Percentiles rank a stretch among this genome's conserved stretches.
These are phyloP conservation scores for Spatholobus suberectus DNA, from an alignment of 306 rosid genomes.

Conservation along the genomic window DNA sequence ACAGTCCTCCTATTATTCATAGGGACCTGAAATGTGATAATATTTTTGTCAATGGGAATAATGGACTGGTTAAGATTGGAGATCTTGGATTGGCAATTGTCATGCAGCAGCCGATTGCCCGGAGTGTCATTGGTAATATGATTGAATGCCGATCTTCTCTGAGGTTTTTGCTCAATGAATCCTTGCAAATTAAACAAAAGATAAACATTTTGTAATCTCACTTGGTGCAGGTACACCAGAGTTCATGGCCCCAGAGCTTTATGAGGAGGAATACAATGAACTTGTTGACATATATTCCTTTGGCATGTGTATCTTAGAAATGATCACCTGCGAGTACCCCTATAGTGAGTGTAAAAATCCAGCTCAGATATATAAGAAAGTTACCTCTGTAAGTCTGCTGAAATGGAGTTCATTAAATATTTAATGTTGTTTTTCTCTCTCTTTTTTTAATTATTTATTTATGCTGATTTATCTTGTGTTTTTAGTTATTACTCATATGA, in stretches of 20 bases:
- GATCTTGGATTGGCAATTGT: slow-evolving; percentile 94
- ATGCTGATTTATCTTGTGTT: not conserved
- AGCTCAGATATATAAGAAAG: slow-evolving; percentile 91
- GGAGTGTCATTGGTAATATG: slow-evolving; percentile 77
- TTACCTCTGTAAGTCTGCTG: slow-evolving; percentile 76
- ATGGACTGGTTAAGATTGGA: slow-evolving; percentile 86
- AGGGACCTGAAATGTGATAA: slow-evolving; percentile 97
- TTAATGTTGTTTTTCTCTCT: not conserved
- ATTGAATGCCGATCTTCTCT: not conserved
- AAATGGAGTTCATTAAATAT: not conserved
- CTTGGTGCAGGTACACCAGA: slow-evolving; percentile 83
- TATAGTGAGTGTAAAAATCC: slow-evolving; percentile 90
- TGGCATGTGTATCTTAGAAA: slow-evolving; percentile 93
- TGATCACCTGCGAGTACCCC: slow-evolving; percentile 92
- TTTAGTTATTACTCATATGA: not conserved
- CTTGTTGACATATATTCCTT: slow-evolving; percentile 95
- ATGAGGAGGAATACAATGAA: slow-evolving; percentile 90
- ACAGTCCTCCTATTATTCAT: slow-evolving; percentile 82
- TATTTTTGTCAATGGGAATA: slow-evolving; percentile 85
- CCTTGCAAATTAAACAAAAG: not conserved
- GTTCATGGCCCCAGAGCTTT: slow-evolving; percentile 99
- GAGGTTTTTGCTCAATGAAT: not conserved
- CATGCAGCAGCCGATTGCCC: slow-evolving; percentile 90
- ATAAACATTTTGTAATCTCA: not conserved
- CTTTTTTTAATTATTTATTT: not conserved